Conservation (phyloP, 148 eudicot species). For the Rhododendron ovatum region DNA sequence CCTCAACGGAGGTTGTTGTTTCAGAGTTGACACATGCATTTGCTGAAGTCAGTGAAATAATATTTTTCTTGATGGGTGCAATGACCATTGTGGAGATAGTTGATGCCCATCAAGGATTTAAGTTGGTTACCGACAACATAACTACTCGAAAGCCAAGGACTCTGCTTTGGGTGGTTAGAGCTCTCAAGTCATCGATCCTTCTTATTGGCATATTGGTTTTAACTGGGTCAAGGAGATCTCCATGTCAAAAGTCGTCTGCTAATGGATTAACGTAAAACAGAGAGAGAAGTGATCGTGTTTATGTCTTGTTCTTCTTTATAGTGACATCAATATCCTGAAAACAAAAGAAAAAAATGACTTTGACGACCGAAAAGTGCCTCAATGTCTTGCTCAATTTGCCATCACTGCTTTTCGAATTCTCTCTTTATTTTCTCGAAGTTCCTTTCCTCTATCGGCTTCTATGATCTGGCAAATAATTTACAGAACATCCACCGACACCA, state of each 20-base stretch:
- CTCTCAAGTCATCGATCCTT: background rate
- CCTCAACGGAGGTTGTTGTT: conserved; percentile 83
- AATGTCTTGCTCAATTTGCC: background rate
- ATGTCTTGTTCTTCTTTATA: background rate
- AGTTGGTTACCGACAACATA: conserved; percentile 86
- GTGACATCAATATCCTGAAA: background rate
- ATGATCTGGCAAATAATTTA: background rate
- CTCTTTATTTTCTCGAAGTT: background rate
- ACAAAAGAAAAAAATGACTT: background rate
- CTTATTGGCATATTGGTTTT: background rate
- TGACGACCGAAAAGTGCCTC: background rate
- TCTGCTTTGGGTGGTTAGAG: conserved; percentile 98
- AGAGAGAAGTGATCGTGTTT: background rate
- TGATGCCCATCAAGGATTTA: conserved; percentile 99
- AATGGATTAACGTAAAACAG: background rate
- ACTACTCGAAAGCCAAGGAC: conserved; percentile 91
- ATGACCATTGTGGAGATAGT: conserved; percentile 98
- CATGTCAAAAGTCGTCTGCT: background rate
- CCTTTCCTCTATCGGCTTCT: background rate
- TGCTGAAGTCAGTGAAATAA: conserved; percentile 95
- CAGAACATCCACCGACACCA: background rate
- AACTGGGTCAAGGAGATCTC: background rate
- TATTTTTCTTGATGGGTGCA: conserved; percentile 95
- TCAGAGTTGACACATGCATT: conserved; percentile 87
- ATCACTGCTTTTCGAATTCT: background rate